Evolutionary conservation across 2,329 filamentous ascomycete genomes (phyloP).

Genomic region (Pseudocercospora musae): DNA sequence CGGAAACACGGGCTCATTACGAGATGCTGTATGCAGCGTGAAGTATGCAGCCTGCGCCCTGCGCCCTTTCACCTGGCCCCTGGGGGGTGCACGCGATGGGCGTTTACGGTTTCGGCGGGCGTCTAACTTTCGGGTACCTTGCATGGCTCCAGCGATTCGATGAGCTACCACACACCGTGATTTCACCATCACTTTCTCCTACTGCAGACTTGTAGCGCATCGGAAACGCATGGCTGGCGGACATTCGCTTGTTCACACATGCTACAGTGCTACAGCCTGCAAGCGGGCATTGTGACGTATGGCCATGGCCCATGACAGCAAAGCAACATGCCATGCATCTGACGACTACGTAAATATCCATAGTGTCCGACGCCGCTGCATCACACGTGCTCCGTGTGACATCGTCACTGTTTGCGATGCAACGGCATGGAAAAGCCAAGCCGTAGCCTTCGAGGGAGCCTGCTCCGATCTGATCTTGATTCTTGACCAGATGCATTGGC

Average conservation of each 20-base stretch:
- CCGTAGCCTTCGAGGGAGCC: background rate
- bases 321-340: background rate
- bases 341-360: too few relatives aligned
- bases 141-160: background rate
- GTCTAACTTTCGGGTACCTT: background rate
- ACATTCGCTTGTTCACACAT: background rate
- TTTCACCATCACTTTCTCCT: too few relatives aligned
- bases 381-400: constrained; percentile 3
- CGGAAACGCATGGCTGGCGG: background rate
- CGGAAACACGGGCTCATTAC: too few relatives aligned
- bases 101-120: background rate
- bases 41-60: too few relatives aligned
- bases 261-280: background rate
- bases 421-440: background rate
- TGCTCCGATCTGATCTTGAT: too few relatives aligned
- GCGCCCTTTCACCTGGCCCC: too few relatives aligned
- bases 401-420: constrained; percentile 7
- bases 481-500: too few relatives aligned
- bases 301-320: background rate
- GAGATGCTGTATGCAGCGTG: background rate
- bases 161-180: too few relatives aligned
- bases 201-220: too few relatives aligned
- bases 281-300: background rate
- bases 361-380: background rate
- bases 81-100: too few relatives aligned